Base-by-base conservation (phyloP, 2,329 filamentous ascomycete genomes). In the Drechslerella dactyloides region DNA sequence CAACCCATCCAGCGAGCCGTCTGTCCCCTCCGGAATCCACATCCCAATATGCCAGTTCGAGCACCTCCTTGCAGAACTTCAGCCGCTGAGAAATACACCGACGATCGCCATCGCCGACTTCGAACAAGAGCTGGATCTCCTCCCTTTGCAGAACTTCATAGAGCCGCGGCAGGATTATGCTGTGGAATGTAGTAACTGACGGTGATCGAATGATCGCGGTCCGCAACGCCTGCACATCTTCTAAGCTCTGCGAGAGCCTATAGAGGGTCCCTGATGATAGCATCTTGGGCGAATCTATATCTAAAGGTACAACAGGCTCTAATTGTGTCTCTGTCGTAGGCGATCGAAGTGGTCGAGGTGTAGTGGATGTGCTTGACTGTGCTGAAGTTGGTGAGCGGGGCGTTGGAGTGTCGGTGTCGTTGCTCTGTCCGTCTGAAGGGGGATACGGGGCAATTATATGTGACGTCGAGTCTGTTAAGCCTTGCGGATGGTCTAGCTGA, bases 31-130 rank as follows among this genome's bases (percentile, higher is more conserved):
- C 68, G 19, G 60, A 48, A 48, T 72, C 68, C 11, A 51, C 68
- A 57, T 72, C 60, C 68, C 68, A 72, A 48, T 72, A 72, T 2
- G 68, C 68, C 3, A 72, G 27, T 10, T 72, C 68, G 15, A 72
- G 44, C n/a, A 72, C 52, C 21, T 60, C 60, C 21, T 72, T 55
- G 33, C 68, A 72, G 23, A 65, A 65, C 8, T 42, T 54, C 3
- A 72, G 50, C 37, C 56, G 10, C 24, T 72, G 60, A 1, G 30
- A 44, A 11, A 60, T 48, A 19, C 27, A 50, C 33, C 44, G 46
- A 7, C 35, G 33, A 44, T 64, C 66, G 19, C 48, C 33, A 8
- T 35, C 56, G n/a, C 35, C 53, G 19, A 52, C n/a, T 17, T 27
- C 40, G 17, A 72, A 72, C 6, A 72, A 15, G 23, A 56, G 57